Conservation (phyloP, 805 yeast genomes). For the Jamesozyma hellenica region DNA sequence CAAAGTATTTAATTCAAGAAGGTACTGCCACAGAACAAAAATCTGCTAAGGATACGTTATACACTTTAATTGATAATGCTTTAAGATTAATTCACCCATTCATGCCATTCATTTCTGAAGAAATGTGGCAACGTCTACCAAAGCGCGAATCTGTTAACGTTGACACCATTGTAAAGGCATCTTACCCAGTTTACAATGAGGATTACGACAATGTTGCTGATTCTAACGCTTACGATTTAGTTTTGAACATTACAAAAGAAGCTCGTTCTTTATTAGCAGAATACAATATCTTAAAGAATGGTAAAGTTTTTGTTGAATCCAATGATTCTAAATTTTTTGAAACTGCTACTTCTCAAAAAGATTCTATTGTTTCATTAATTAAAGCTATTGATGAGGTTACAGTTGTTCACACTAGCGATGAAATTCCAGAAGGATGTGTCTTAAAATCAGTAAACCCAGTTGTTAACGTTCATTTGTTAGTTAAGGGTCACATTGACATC, state of each 20-base stretch:
- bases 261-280: constrained; percentile 89
- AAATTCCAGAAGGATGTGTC: constrained; percentile 84
- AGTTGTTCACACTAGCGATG: constrained; percentile 46
- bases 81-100: constrained; percentile 90
- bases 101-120: constrained; percentile 96
- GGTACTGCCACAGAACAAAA: constrained; percentile 76
- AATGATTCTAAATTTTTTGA: constrained; percentile 35
- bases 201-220: constrained; percentile 58
- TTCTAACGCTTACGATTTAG: constrained; percentile 67
- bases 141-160: constrained; percentile 65
- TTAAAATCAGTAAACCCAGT: constrained; percentile 71
- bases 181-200: constrained; percentile 58
- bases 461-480: constrained; percentile 79
- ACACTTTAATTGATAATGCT: constrained; percentile 87
- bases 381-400: constrained; percentile 75
- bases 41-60: constrained; percentile 89
- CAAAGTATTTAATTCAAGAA: constrained; percentile 83
- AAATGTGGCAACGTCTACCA: constrained; percentile 98
- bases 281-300: constrained; percentile 80
- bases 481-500: constrained; percentile 88
- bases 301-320: constrained; percentile 76
- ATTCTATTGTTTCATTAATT: constrained; percentile 82
- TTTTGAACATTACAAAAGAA: constrained; percentile 76
- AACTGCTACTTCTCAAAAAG: constrained; percentile 60
- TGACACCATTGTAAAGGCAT: constrained; percentile 64